These are phyloP conservation scores for Dendrostoma leiphaemia DNA, from an alignment of 2,329 filamentous ascomycete genomes.

Conservation along the genomic window DNA sequence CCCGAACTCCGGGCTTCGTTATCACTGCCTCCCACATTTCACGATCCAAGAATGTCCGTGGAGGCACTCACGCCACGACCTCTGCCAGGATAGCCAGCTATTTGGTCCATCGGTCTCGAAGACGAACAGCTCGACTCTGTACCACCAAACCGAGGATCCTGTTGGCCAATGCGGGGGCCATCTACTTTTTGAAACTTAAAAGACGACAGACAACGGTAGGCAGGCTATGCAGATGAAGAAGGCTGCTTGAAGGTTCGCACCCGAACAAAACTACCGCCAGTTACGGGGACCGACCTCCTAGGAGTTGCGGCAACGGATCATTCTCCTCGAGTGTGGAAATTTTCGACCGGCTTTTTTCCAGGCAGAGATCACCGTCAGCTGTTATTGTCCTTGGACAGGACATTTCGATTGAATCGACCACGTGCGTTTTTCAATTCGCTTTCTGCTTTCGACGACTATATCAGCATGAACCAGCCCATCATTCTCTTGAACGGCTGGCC, in stretches of 20 bases:
- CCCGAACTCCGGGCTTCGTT: neutral
- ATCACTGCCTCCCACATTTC: neutral
- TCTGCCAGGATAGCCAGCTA: neutral
- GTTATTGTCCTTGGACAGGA: neutral
- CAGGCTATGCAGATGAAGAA: neutral
- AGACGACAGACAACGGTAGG: neutral
- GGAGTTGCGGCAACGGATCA: neutral
- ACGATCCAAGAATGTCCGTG: neutral
- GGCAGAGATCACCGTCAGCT: neutral
- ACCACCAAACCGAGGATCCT: too few species aligned
- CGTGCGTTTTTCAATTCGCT: neutral
- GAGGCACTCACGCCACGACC: neutral
- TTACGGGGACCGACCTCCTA: neutral
- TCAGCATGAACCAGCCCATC: neutral
- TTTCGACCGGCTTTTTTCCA: neutral
- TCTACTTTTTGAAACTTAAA: neutral
- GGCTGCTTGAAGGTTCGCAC: neutral
- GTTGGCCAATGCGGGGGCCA: too few species aligned
- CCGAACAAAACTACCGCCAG: too few species aligned
- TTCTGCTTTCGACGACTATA: neutral
- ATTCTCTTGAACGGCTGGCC: constrained; percentile 34
- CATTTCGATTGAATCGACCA: neutral
- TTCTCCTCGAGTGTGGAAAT: neutral
- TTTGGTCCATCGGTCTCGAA: neutral
- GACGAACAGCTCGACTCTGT: neutral